Base-by-base conservation (phyloP, 116 monocot genomes). In the Trichopus zeylanicus region DNA sequence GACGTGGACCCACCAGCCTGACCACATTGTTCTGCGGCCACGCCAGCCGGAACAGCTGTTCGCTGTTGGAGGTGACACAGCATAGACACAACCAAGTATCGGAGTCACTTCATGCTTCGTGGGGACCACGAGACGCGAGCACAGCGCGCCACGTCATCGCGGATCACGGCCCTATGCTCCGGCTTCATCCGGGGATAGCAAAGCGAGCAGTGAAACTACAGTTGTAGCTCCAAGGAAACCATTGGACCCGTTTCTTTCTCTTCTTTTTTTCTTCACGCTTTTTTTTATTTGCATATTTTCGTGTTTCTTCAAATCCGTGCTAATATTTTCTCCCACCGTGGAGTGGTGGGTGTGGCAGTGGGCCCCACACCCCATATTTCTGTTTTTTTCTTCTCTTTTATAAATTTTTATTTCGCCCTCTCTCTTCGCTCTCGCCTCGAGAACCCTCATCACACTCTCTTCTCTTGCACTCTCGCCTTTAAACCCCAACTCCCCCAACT, bases 401-500 rank as follows among this genome's bases (percentile, higher is more conserved):
- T n/a, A n/a, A n/a, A n/a, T n/a, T n/a, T n/a, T n/a, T n/a, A n/a
- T n/a, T n/a, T 28, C 53, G 6, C 16, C 9, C 5, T 53, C 27
- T 28, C 28, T 53, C 12, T 3, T 7, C 29, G 2, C 15, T 7
- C 28, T 27, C 53, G 11, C 53, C 28, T 15, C 25, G 23, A 35
- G 34, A 6, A 46, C 7, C 53, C 53, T 51, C 51, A 24, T 51
- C 7, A 20, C 7, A 22, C 51, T n/a, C n/a, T n/a, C n/a, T n/a
- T n/a, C n/a, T n/a, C n/a, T n/a, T n/a, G n/a, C n/a, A n/a, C 46
- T 16, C 18, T 46, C 46, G 3, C 6, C 16, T 18, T 10, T 46
- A 46, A 46, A 46, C 53, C 32, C 32, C 33, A 29, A 35, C 57
- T 1, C 49, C 49, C 49, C 49, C 49, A 49, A 49, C 49, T 20